Base-by-base conservation (phyloP, 2,329 filamentous ascomycete genomes). In the Colletotrichum liriopes region DNA sequence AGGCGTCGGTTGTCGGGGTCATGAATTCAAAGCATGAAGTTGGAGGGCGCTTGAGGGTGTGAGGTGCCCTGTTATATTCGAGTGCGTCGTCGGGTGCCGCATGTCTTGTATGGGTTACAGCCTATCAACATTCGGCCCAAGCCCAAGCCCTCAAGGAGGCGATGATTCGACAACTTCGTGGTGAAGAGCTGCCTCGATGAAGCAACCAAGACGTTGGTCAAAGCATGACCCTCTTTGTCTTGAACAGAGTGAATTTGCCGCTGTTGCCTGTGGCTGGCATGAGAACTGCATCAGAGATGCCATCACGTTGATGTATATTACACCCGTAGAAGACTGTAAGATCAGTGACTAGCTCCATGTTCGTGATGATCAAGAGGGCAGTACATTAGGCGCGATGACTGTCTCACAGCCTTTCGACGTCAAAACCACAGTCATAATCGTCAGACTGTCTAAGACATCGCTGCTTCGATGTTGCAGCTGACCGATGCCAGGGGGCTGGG, bases 381-480 rank as follows among this genome's bases (percentile, higher is more conserved):
- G 5, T 23, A 14, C n/a, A 16, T 18, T 58, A 14, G 12, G 12
- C 26, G 23, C n/a, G n/a, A 39, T 59, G 14, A 16, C 14, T 14
- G 3, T 4, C 8, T 39, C 5, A 20, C n/a, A 14, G 16, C 26
- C 29, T 26, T 23, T 14, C 12, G 29, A 35, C 45, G 26, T 60
- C 16, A 6, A 52, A 16, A 32, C 32, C 45, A 47, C 23, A 20
- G 43, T n/a, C 29, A 20, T 11, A 59, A 63, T 64, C 52, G 58
- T 69, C 69, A 72, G 58, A 47, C 26, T 72, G 69, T 69, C 69
- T 72, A 11, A 72, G 69, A 64, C 58, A 72, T 18, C 11, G 8
- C 23, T 29, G 43, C 35, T 20, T 72, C 3, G 18, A 32, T 23
- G 43, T 39, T 64, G 45, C 59, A 37, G 43, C 18, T 72, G 69